Conservation (phyloP, 176 grass and related monocot species). For the Thinopyrum elongatum region DNA sequence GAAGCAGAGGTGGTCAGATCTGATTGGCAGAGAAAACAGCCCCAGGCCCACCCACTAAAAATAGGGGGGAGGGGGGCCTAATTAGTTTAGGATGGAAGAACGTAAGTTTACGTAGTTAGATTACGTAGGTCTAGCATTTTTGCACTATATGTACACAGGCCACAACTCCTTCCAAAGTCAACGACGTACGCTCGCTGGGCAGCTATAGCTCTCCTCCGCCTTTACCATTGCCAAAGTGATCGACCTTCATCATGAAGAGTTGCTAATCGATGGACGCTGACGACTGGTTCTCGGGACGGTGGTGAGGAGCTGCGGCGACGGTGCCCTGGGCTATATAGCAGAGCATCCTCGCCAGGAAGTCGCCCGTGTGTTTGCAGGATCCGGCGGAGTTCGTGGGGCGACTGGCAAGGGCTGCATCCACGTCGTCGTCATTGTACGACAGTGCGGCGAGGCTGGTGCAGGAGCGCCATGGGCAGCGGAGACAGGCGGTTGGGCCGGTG, state of each 20-base stretch:
- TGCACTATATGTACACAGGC: neutral
- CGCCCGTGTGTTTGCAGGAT: neutral
- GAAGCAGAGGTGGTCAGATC: too few relatives aligned
- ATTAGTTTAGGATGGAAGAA: too few relatives aligned
- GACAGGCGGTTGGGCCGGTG: too few relatives aligned
- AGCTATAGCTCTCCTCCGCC: too few relatives aligned
- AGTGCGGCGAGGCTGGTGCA: too few relatives aligned
- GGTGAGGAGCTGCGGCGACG: slow-evolving; percentile 55
- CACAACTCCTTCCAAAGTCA: slow-evolving; percentile 23
- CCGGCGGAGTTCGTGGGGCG: neutral
- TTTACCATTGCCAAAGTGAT: neutral
- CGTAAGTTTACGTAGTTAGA: too few relatives aligned
- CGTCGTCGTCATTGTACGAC: neutral
- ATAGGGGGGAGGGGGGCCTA: too few relatives aligned
- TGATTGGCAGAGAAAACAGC: too few relatives aligned
- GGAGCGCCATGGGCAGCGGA: too few relatives aligned
- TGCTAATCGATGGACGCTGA: neutral
- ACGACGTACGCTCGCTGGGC: neutral
- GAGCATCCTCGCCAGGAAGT: neutral
- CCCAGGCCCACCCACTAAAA: too few relatives aligned
- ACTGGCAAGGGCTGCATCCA: neutral
- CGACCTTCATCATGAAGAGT: slow-evolving; percentile 16
- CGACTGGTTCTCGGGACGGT: slow-evolving; percentile 69
- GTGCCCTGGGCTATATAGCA: neutral
- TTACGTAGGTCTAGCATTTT: too few relatives aligned